Evolutionary conservation across 1,284 basidiomycete genomes (phyloP), one percentile per base, ranked within the genome.

Genomic region (Papiliotrema terrestris): DNA sequence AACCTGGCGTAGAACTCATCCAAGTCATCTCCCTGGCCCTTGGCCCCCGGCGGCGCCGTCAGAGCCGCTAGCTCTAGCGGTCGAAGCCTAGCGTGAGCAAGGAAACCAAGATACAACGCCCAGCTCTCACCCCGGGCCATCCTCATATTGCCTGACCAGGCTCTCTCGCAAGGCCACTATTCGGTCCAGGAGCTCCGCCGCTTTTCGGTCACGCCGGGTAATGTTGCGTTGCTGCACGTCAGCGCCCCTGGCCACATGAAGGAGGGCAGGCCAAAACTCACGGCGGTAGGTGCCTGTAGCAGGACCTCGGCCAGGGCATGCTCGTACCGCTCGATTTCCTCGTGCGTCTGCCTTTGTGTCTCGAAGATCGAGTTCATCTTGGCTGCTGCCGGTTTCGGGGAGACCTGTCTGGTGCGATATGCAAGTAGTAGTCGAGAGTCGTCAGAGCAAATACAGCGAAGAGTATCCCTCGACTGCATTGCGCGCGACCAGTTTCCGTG

Each of bases 1-100:
- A 98, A 86, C 74, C 95, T 86, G 69, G 84, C 80, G 79, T 99
- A 98, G 81, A 98, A 99, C 74, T 94, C 90, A 46, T 86, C 84
- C 48, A 97, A 81, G 74, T 96, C 90, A 69, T 86, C 85, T 82
- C 51, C 51, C 26, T 52, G 43, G 9, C 51, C 51, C 26, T 82
- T 51, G 55, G 75, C 54, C 20, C 73, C 59, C 17, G 80, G 68
- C 22, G 74, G 69, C 76, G 82, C 63, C 77, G 81, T 78, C 49
- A 77, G 53, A 42, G 72, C 46, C 59, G 68, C 50, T 55, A 79
- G 51, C 66, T 79, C 72, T 52, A 67, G 51, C 20, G 67, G 66
- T 68, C 83, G 52, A 82, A 72, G 58, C 5, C 80, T 78, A 32
- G 58, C 86, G 78, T 17, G 17, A 32, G 29, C 11, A 6, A 32